A percentile compares a stretch with the other conserved stretches of the same genome.
These are phyloP conservation scores for Hemileccinum impolitum DNA, from an alignment of 768 basidiomycete species.

Conservation along the genomic window DNA sequence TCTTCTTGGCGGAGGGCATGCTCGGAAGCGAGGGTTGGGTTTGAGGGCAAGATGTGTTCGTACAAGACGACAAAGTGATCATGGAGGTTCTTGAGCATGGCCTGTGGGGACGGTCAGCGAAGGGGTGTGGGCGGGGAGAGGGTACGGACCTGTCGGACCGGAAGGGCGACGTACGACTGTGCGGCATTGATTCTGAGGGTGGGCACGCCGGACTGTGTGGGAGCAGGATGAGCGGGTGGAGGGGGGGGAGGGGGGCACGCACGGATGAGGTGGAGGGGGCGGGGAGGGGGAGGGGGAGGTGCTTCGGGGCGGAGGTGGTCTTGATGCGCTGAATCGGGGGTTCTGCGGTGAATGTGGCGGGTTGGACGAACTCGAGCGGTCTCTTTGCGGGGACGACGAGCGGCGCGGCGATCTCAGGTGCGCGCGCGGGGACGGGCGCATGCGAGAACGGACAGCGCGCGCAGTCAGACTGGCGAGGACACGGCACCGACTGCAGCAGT, in stretches of 20 bases:
- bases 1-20: slow-evolving; percentile 82
- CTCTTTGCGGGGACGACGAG: slow-evolving; percentile 47
- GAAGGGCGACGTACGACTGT: slow-evolving; percentile 66
- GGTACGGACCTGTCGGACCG: slow-evolving; percentile 64
- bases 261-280: slow-evolving; percentile 34
- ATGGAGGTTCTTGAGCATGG: slow-evolving; percentile 72
- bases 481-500: slow-evolving; percentile 55
- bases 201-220: slow-evolving; percentile 54
- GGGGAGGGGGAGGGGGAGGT: slow-evolving; percentile 43
- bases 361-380: slow-evolving; percentile 25
- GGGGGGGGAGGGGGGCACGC: no score
- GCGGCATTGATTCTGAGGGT: slow-evolving; percentile 63
- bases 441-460: slow-evolving; percentile 70
- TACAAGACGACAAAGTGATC: slow-evolving; percentile 74
- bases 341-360: slow-evolving; percentile 32
- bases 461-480: slow-evolving; percentile 54
- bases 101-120: slow-evolving; percentile 35
- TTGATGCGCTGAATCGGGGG: slow-evolving; percentile 67
- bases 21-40: slow-evolving; percentile 65
- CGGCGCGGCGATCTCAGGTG: slow-evolving; percentile 9
- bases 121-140: no score
- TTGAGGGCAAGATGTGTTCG: slow-evolving; percentile 45
- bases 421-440: slow-evolving; percentile 32
- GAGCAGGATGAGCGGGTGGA: background rate
- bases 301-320: slow-evolving; percentile 41